Percentiles rank a stretch among this genome's conserved stretches.
Evolutionary conservation across 1,284 basidiomycete genomes (phyloP).

Genomic region (Rhodotorula sp.): DNA sequence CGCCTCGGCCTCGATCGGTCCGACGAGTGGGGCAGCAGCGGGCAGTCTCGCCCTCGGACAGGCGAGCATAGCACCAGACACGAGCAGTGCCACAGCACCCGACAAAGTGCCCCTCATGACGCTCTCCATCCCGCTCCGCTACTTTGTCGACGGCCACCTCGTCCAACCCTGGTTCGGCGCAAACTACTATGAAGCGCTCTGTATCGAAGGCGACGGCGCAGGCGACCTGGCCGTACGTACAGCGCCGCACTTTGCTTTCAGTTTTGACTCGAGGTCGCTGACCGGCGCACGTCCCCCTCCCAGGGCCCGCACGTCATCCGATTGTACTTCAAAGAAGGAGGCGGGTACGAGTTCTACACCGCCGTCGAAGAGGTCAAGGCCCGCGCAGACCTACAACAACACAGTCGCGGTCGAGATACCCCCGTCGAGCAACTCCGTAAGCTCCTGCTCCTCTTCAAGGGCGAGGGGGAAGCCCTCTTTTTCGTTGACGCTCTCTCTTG

Average conservation of each 20-base stretch:
- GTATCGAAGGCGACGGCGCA: conserved; percentile 7
- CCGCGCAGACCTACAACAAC: conserved; percentile 4
- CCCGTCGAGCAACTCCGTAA: conserved; percentile 33
- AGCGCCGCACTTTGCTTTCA: neutral
- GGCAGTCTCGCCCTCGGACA: neutral
- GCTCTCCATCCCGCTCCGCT: conserved; percentile 27
- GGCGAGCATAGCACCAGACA: conserved; percentile 5
- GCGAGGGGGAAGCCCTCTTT: neutral
- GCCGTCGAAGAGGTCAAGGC: conserved; percentile 35
- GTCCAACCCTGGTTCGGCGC: conserved; percentile 41
- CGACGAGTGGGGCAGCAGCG: neutral
- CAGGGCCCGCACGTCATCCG: conserved; percentile 27
- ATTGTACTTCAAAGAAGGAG: conserved; percentile 38
- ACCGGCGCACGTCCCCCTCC: too few relatives aligned
- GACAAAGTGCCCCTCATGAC: conserved; percentile 1
- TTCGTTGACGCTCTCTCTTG: too few relatives aligned
- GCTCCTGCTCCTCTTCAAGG: neutral
- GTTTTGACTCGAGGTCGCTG: too few relatives aligned
- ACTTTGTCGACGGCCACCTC: conserved; percentile 26
- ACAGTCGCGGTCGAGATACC: neutral
- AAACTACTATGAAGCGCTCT: conserved; percentile 34
- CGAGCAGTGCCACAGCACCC: neutral
- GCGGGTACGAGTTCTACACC: conserved; percentile 34
- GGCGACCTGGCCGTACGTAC: conserved; percentile 22
- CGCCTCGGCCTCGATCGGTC: neutral